Base-by-base conservation (phyloP, 2,329 filamentous ascomycete species). In the Arthrobotrys musiformis region DNA sequence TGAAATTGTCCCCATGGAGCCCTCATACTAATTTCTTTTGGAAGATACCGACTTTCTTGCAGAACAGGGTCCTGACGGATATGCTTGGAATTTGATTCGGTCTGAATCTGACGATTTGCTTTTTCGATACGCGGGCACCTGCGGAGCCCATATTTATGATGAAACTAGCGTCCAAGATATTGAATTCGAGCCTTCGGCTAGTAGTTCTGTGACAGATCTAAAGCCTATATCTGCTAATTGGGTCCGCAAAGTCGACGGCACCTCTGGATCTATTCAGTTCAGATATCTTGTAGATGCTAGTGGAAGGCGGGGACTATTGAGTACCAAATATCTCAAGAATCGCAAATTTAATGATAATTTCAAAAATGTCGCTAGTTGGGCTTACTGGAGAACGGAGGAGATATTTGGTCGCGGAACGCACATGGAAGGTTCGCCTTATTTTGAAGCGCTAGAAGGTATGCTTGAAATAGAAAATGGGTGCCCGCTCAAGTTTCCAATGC, bases 321-420 rank as follows among this genome's bases (percentile, higher is more conserved):
- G 81, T 58, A 87, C 85, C 19, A 86, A 86, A 78, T 87, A 87
- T 78, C 68, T 85, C 24, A 86, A 86, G 81, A 86, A 86, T 78
- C 84, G 86, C 0, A 82, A 56, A 80, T 85, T 82, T 79, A 88
- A 87, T 79, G 77, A 85, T 42, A 84, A 82, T 0, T 81, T 87
- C 19, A 87, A 87, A 81, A 88, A 86, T 68, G 73, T 86, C 8
- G 86, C 86, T 4, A 85, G 78, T 61, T 88, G 86, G 86, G 84
- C 81, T 0, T 88, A 88, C 79, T 88, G 83, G 82, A 83, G 84
- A 60, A 82, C 81, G 6, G 81, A 80, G 5, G 81, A 79, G 2
- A 7, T 70, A 0, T 85, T 85, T 72, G 83, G 78, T 3, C 13
- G 61, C 1, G 85, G 84, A 2, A 85, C 84, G 0, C 46, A 77